Base-by-base conservation (phyloP, 2,329 filamentous ascomycete species). In the Dactylella cylindrospora region DNA sequence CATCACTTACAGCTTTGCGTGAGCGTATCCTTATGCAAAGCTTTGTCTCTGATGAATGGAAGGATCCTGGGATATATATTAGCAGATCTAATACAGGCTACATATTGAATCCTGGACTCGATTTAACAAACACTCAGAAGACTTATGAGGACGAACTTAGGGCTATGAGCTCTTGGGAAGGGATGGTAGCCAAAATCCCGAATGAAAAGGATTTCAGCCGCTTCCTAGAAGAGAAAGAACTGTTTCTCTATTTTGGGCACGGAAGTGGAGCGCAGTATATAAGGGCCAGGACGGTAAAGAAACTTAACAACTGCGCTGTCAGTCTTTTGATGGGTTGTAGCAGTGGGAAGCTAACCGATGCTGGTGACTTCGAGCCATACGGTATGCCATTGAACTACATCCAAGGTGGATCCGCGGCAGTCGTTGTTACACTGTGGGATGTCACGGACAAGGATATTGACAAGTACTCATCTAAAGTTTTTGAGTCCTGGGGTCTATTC, bases 361-460 rank as follows among this genome's bases (percentile, higher is more conserved):
- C 84, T 8, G 91, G 91, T 43, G 85, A 89, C 65, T 95, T 95
- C 69, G 90, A 97, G 72, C 84, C 86, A n/a, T 85, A 87, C 68
- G 91, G 93, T 1, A 89, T 91, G 52, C 87, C 93, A 19, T 84
- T 90, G 75, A 90, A 90, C 68, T 97, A 97, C 74, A 84, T 98
- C 74, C 84, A 91, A 67, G 90, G 90, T 0, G 91, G 89, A 1
- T 83, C 81, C 67, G 90, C 89, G 2, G 90, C 91, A 0, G 82
- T 97, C 7, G 84, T 97, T 1, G 93, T 90, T 38, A 96, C 90
- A 12, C 77, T 98, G 29, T 98, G 93, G 93, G 93, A 98, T 73
- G 93, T 98, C 43, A 98, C 93, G 7, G 93, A 98, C 72, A 88
- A 88, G 69, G 93, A 98, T 72, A 95, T 96, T 72, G 94, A 98